Percentiles rank a stretch among this genome's conserved stretches.
Conservation (phyloP, 192 early-diverging fungal genomes). For the Linnemannia exigua region DNA sequence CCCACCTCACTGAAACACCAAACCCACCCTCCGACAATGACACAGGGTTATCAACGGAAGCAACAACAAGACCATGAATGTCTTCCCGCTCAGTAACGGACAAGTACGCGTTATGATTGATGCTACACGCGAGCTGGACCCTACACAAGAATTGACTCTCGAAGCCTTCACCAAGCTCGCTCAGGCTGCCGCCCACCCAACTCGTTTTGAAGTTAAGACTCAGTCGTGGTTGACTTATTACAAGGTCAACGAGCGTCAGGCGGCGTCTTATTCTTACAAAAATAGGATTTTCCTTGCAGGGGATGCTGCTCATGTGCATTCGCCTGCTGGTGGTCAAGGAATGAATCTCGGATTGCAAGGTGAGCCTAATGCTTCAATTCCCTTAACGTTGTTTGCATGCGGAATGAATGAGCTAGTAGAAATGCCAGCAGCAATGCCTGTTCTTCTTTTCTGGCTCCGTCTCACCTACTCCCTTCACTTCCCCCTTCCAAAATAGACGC, state of each 20-base stretch:
- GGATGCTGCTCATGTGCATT: slow-evolving; percentile 62
- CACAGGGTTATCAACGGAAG: slow-evolving; percentile 37
- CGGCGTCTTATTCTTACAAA: slow-evolving; percentile 28
- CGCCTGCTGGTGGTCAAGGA: slow-evolving; percentile 59
- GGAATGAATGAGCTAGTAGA: too few species aligned
- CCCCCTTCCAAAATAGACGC: slow-evolving; percentile 48
- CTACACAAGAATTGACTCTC: slow-evolving; percentile 10
- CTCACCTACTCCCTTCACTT: neutral
- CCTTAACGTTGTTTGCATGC: too few species aligned
- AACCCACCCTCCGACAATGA: too few species aligned
- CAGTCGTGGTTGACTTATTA: slow-evolving; percentile 42
- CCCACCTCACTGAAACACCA: neutral
- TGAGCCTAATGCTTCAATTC: neutral
- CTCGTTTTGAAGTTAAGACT: slow-evolving; percentile 20
- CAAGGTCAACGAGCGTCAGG: slow-evolving; percentile 39
- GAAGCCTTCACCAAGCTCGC: slow-evolving; percentile 28
- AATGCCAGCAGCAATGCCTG: too few species aligned
- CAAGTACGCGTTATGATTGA: slow-evolving; percentile 45
- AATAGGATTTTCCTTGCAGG: slow-evolving; percentile 62
- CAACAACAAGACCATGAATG: slow-evolving; percentile 46
- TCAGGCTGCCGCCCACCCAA: slow-evolving; percentile 17
- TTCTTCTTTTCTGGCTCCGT: neutral
- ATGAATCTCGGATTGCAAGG: slow-evolving; percentile 60
- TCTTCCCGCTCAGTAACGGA: slow-evolving; percentile 38
- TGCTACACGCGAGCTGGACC: slow-evolving; percentile 23